phyloP scores from a whole-genome alignment of 2,329 filamentous ascomycete genomes.

The Talaromyces rugulosus region DNA sequence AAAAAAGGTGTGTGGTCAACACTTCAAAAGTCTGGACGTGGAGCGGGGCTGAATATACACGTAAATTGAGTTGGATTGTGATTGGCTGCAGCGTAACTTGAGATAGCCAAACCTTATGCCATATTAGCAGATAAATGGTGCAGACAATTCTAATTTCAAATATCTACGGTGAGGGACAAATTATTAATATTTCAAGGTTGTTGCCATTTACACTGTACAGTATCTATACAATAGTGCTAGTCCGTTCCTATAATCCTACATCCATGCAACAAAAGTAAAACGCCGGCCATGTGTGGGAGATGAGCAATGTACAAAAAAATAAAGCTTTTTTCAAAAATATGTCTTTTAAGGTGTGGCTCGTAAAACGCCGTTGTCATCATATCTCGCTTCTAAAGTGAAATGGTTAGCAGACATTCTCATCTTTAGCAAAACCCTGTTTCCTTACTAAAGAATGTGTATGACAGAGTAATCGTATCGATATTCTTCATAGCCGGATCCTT shows the following conservation, averaged over 20 bases:
- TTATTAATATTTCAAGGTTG: not conserved
- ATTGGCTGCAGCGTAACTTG: not conserved
- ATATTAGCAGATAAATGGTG: not conserved
- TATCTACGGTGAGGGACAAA: not conserved
- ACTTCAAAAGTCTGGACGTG: not conserved
- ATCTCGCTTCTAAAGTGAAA: conserved; percentile 65
- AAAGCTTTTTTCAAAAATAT: conserved; percentile 10
- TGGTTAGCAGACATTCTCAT: not conserved
- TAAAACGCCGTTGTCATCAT: conserved; percentile 74
- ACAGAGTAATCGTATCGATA: conserved; percentile 91
- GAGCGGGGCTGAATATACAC: not conserved
- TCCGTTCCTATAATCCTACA: not conserved
- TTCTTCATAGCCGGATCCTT: conserved; percentile 90
- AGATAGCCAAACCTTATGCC: not conserved
- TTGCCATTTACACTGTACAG: not conserved
- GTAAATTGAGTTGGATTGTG: not conserved
- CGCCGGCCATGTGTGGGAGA: conserved; percentile 10
- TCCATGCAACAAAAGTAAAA: conserved; percentile 5
- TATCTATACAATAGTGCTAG: not conserved
- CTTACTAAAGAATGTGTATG: conserved; percentile 98
- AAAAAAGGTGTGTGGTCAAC: not conserved
- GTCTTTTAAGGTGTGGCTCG: conserved; percentile 46
- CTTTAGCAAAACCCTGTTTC: not conserved
- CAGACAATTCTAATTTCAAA: not conserved
- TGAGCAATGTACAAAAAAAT: conserved; percentile 4